Evolutionary conservation across 352 stramenopile genomes (phyloP).

Genomic region (Globisporangium acanthophoron): DNA sequence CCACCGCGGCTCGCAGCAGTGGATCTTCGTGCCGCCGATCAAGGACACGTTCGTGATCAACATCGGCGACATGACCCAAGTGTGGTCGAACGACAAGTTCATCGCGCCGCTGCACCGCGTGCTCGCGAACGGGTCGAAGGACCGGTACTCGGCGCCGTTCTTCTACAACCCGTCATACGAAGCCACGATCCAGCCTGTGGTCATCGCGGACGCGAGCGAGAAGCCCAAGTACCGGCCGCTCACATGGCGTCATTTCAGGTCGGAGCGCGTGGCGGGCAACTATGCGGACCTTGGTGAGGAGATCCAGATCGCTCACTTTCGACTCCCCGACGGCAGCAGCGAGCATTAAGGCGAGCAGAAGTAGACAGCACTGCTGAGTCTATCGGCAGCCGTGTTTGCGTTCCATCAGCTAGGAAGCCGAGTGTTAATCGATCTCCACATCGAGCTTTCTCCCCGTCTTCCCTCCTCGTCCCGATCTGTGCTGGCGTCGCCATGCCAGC

Average conservation of each 20-base stretch:
- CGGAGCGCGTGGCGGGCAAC: constrained; percentile 85
- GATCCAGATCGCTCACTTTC: constrained; percentile 87
- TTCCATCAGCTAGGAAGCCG: too few species aligned
- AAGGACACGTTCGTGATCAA: constrained; percentile 48
- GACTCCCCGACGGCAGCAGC: neutral
- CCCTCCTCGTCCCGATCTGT: too few species aligned
- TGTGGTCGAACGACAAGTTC: constrained; percentile 48
- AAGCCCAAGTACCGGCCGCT: constrained; percentile 57
- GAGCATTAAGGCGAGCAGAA: neutral
- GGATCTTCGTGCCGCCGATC: constrained; percentile 28
- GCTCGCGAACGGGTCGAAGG: constrained; percentile 17
- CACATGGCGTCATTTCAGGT: constrained; percentile 87
- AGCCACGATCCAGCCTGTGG: constrained; percentile 55
- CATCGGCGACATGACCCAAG: constrained; percentile 48
- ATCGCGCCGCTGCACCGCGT: constrained; percentile 41
- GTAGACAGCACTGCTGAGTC: neutral
- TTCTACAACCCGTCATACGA: constrained; percentile 62
- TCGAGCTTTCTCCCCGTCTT: too few species aligned
- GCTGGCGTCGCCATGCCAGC: too few species aligned
- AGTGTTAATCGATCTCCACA: too few species aligned
- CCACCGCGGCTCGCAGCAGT: too few species aligned
- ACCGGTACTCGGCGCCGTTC: constrained; percentile 39
- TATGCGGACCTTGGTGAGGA: constrained; percentile 89
- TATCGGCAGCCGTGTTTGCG: too few species aligned
- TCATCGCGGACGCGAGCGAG: constrained; percentile 23